These are phyloP conservation scores for Neonectria coccinea DNA, from an alignment of 2,329 filamentous ascomycete species.

Conservation along the genomic window DNA sequence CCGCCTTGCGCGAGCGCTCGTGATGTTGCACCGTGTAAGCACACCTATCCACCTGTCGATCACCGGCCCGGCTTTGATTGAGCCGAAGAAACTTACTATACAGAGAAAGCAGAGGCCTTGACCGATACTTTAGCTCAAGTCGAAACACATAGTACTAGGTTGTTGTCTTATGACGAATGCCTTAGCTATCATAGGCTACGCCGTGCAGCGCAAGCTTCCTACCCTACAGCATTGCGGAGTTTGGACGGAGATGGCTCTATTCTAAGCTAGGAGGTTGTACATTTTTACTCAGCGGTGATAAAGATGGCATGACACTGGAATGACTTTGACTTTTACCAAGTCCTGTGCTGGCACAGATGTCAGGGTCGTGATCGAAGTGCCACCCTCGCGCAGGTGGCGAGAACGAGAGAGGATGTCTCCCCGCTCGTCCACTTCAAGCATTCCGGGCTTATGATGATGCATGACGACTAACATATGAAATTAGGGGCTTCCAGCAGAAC, in stretches of 20 bases:
- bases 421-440: slow-evolving; percentile 17
- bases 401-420: slow-evolving; percentile 6
- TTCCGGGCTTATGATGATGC: slow-evolving; percentile 4
- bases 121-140: background rate
- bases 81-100: no score
- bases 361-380: background rate
- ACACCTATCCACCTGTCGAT: background rate
- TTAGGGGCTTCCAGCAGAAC: background rate
- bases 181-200: background rate
- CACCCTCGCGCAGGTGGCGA: slow-evolving; percentile 3
- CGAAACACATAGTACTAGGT: background rate
- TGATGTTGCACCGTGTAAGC: slow-evolving; percentile 1
- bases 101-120: background rate
- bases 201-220: background rate
- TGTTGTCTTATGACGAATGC: background rate
- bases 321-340: slow-evolving; percentile 3
- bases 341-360: background rate
- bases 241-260: background rate
- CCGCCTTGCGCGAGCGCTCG: background rate
- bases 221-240: background rate
- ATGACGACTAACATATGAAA: slow-evolving; percentile 4
- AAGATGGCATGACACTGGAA: slow-evolving; percentile 1
- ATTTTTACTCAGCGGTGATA: background rate
- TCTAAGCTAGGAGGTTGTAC: background rate
- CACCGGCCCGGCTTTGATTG: background rate